Conservation (phyloP, 352 stramenopile species). For the Pythium phragmiticola region DNA sequence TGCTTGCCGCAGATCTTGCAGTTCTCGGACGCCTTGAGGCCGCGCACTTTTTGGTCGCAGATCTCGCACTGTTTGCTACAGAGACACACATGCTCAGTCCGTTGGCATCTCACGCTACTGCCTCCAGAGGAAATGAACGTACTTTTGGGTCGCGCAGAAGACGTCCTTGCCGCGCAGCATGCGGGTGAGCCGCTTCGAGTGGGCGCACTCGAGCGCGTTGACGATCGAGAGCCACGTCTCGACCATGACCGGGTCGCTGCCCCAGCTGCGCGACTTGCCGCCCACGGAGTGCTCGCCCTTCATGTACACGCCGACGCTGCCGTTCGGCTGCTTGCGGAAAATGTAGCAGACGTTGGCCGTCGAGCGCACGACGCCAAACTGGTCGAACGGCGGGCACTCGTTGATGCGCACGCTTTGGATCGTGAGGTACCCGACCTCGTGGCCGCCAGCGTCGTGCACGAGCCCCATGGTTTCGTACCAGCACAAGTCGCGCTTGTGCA, state of each 20-base stretch:
- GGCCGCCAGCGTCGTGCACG: constrained; percentile 42
- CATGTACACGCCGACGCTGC: constrained; percentile 63
- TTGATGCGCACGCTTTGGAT: constrained; percentile 55
- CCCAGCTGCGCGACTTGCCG: constrained; percentile 61
- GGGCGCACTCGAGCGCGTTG: constrained; percentile 51
- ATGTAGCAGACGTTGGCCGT: constrained; percentile 60
- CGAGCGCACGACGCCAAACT: constrained; percentile 53
- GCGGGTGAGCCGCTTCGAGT: constrained; percentile 57
- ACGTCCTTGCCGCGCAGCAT: constrained; percentile 52
- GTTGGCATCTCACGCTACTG: not conserved
- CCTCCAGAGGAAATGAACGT: constrained; percentile 15
- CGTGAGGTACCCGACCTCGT: constrained; percentile 60
- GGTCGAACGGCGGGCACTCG: constrained; percentile 58
- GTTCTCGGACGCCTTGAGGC: constrained; percentile 45
- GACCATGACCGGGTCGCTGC: constrained; percentile 46
- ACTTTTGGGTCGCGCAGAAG: constrained; percentile 47
- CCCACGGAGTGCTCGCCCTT: constrained; percentile 49
- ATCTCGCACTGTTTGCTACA: constrained; percentile 54
- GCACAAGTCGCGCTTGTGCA: constrained; percentile 67
- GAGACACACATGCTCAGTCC: not conserved
- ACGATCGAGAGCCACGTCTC: constrained; percentile 64
- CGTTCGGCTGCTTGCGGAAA: constrained; percentile 50
- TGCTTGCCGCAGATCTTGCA: constrained; percentile 74
- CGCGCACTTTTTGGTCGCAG: constrained; percentile 58
- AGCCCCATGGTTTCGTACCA: constrained; percentile 63